Evolutionary conservation across 2,329 filamentous ascomycete genomes (phyloP), one percentile per base, ranked within the genome.

Genomic region (Sclerotinia subarctica): DNA sequence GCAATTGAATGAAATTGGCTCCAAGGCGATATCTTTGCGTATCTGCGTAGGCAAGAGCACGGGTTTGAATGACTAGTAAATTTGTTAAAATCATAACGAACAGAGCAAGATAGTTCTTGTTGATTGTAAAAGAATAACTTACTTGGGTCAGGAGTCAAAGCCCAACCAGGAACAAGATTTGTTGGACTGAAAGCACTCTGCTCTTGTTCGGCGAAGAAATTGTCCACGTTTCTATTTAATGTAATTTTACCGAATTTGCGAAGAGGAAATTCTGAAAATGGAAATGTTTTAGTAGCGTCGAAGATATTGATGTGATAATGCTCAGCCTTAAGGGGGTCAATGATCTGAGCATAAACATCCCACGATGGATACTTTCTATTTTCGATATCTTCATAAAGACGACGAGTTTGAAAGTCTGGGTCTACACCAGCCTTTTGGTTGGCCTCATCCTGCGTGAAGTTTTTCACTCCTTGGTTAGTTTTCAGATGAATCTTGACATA

Each of bases 101-200:
- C 2, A 24, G 3, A 11, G 1, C 1, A 26, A 19, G 6, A 21
- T 17, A 26, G 7, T 21, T 19, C 1, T 26, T 44, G 3, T 24
- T 47, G 24, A 47, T 10, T 46, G n/a, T 29, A 38, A 38, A 7
- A 21, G n/a, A 15, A 42, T 1, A 29, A 53, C 47, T 64, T 53
- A 64, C 32, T 64, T 26, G 49, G 60, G 21, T 64, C 60, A 19
- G 47, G 47, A 26, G 47, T 52, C 0, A 38, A 6, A 52, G 60
- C 47, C 46, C 46, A 57, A 0, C 88, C 88, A 2, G 88, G 88
- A 1, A 86, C 82, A 77, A 90, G 78, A 75, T 90, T 86, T 1
- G 86, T 82, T 35, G 88, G 88, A 73, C 83, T 86, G 82, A 90
- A 91, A 1, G 87, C 86, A 21, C 85, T 82, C 75, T 90, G 88